These are phyloP conservation scores for Colletotrichum sp. DNA, from an alignment of 2,329 filamentous ascomycete species.

Conservation along the genomic window DNA sequence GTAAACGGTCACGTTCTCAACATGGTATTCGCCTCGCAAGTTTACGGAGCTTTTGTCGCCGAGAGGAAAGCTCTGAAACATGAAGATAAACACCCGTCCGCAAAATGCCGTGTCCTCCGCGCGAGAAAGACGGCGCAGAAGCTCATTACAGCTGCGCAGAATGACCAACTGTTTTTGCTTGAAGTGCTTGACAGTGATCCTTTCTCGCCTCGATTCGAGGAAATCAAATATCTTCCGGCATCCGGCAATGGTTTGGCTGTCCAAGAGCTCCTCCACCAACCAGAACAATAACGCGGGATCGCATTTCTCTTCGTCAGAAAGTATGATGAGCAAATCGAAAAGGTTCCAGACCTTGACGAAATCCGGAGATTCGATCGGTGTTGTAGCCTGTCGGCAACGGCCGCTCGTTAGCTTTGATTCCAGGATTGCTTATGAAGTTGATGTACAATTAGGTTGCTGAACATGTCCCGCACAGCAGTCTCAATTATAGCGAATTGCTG, in stretches of 20 bases:
- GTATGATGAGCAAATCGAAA: conserved; percentile 86
- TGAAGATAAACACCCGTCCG: conserved; percentile 95
- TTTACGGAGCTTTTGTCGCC: conserved; percentile 98
- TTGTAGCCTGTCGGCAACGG: conserved; percentile 62
- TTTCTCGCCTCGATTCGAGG: conserved; percentile 89
- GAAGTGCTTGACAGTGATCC: conserved; percentile 81
- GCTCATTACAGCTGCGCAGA: conserved; percentile 91
- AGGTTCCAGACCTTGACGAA: conserved; percentile 93
- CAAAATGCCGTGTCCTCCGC: conserved; percentile 98
- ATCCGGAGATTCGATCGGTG: conserved; percentile 74
- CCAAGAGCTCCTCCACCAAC: conserved; percentile 92
- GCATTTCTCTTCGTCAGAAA: conserved; percentile 79
- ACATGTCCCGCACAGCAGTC: conserved; percentile 80
- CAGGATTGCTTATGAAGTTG: neutral
- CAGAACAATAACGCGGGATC: conserved; percentile 86
- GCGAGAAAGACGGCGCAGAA: conserved; percentile 90
- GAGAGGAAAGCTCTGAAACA: conserved; percentile 96
- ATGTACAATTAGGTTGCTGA: conserved; percentile 79
- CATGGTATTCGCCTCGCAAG: conserved; percentile 91
- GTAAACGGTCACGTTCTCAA: conserved; percentile 90
- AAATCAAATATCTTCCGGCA: conserved; percentile 94
- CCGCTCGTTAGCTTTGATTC: neutral
- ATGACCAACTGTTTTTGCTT: conserved; percentile 87
- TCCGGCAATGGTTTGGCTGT: conserved; percentile 92
- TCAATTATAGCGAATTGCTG: conserved; percentile 77